phyloP scores from a whole-genome alignment of 306 rosid genomes.

The Quercus variabilis region DNA sequence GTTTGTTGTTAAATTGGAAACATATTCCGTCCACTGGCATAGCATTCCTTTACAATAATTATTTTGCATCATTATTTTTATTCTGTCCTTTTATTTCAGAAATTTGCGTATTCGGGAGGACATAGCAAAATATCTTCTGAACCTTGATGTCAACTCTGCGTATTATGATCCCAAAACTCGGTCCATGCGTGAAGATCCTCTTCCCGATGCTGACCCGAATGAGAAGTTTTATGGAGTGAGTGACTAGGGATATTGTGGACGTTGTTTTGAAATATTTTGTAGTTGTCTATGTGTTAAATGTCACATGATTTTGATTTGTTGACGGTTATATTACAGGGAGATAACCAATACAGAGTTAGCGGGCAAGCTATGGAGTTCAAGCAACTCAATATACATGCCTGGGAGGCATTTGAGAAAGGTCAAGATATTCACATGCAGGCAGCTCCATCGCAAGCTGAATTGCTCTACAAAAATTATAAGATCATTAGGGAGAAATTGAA shows the following conservation, averaged over 20 bases:
- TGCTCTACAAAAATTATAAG: constrained; percentile 56
- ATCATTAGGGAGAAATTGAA: constrained; percentile 51
- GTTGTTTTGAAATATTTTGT: no score
- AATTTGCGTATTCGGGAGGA: constrained; percentile 63
- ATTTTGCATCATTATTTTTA: not conserved
- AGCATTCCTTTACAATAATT: not conserved
- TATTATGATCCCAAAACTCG: constrained; percentile 58
- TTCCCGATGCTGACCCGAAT: constrained; percentile 72
- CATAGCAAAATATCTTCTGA: constrained; percentile 57
- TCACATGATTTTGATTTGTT: not conserved
- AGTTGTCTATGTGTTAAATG: no score
- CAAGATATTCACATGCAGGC: constrained; percentile 68
- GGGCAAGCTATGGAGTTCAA: constrained; percentile 65
- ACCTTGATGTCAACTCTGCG: constrained; percentile 57
- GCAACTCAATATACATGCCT: constrained; percentile 53
- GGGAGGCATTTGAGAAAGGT: constrained; percentile 70
- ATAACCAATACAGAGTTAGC: constrained; percentile 46
- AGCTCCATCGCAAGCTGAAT: constrained; percentile 71
- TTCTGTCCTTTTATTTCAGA: constrained; percentile 26
- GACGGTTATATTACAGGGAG: constrained; percentile 35
- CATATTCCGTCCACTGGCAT: not conserved
- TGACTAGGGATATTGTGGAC: not conserved
- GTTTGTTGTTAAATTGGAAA: not conserved
- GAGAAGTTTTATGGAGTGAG: constrained; percentile 60
- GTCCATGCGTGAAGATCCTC: constrained; percentile 76